Base-by-base conservation (phyloP, 2,329 filamentous ascomycete genomes). In the Fusarium humuli region DNA sequence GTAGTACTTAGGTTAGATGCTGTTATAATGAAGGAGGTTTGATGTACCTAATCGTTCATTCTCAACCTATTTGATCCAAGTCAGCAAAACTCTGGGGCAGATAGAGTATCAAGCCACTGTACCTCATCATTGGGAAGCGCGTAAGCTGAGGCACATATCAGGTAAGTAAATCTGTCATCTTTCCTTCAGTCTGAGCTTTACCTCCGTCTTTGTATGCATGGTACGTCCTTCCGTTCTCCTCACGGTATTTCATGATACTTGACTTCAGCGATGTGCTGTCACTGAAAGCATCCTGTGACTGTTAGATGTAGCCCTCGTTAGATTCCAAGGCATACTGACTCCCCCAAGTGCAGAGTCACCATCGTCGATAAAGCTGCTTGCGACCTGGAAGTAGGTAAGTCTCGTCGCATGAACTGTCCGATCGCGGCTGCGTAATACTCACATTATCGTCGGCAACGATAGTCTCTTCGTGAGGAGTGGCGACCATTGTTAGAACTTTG, bases 111-210 rank as follows among this genome's bases (percentile, higher is more conserved):
- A 12, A 14, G n/a, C 7, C 5, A 46, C 6, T 14, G 2, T 18
- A 67, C 67, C n/a, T 70, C 62, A 18, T 70, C 67, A 10, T 70
- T 70, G 1, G 67, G 67, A 11, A 70, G 48, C 6, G 42, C 62
- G 30, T 70, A 70, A 9, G 42, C 67, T 70, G 14, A 1, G 4
- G 3, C 12, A 9, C 7, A 18, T n/a, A n/a, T n/a, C n/a, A n/a
- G n/a, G n/a, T n/a, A n/a, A n/a, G n/a, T n/a, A n/a, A n/a, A n/a
- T n/a, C n/a, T n/a, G n/a, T n/a, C n/a, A n/a, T n/a, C n/a, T n/a
- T n/a, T n/a, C n/a, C n/a, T 22, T 16, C 8, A 47, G 8, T 27
- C 18, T 30, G 25, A 29, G 18, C 0, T 42, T 60, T 12, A 61
- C 54, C 53, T 22, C 58, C 58, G 3, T 58, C 58, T 8, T 59